Conservation (phyloP, 2,329 filamentous ascomycete genomes). For the Diaporthe velutina region DNA sequence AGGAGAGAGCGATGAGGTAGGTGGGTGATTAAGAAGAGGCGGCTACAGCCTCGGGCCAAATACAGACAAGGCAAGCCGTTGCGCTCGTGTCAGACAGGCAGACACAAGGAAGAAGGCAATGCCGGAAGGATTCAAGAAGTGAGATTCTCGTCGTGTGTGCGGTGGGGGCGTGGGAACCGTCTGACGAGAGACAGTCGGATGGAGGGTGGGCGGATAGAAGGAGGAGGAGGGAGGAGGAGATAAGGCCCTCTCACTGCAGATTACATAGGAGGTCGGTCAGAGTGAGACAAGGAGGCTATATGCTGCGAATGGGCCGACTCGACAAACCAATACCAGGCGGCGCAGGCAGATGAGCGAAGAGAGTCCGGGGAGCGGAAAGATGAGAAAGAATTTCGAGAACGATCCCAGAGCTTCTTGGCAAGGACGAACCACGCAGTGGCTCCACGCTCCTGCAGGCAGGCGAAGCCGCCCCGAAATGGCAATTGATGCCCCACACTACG, state of each 20-base stretch:
- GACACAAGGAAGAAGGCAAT: neutral
- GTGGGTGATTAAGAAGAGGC: neutral
- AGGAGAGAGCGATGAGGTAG: neutral
- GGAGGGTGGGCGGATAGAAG: neutral
- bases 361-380: constrained; percentile 19
- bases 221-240: neutral
- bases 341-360: constrained; percentile 2
- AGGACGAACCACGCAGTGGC: constrained; percentile 22
- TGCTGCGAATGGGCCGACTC: constrained; percentile 11
- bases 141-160: neutral
- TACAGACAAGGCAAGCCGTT: neutral
- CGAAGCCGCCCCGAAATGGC: constrained; percentile 27
- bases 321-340: constrained; percentile 2
- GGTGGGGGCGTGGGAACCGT: constrained; percentile 14
- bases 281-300: constrained; percentile 19
- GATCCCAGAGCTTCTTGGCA: constrained; percentile 27
- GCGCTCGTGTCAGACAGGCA: neutral
- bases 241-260: neutral
- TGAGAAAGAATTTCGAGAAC: constrained; percentile 30
- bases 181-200: constrained; percentile 9
- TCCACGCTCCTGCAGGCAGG: constrained; percentile 25
- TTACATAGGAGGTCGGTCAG: constrained; percentile 18
- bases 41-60: neutral
- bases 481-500: constrained; percentile 29
- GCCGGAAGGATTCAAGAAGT: neutral